Evolutionary conservation across 2,329 filamentous ascomycete genomes (phyloP).

Genomic region (Phyllachora maydis): DNA sequence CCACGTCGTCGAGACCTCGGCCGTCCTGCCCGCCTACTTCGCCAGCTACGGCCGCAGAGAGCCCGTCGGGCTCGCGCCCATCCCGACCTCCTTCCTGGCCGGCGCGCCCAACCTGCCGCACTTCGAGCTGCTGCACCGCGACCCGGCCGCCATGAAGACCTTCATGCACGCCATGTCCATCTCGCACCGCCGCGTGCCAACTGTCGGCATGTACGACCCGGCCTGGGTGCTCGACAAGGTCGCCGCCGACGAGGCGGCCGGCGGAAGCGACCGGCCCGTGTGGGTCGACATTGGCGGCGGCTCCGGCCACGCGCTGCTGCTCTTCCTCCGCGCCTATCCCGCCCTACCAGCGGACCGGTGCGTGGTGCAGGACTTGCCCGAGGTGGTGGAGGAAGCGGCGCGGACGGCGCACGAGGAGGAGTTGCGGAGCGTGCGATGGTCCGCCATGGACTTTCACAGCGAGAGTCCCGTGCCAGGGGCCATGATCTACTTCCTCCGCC

Average conservation of each 20-base stretch:
- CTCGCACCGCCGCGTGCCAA: conserved; percentile 7
- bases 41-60: conserved; percentile 8
- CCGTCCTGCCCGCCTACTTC: conserved; percentile 8
- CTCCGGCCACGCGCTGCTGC: conserved; percentile 9
- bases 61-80: conserved; percentile 7
- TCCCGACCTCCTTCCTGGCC: conserved; percentile 8
- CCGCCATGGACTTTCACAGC: conserved; percentile 10
- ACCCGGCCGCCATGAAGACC: conserved; percentile 5
- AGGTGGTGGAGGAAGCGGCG: conserved; percentile 7
- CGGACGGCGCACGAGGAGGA: conserved; percentile 3
- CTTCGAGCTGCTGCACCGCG: conserved; percentile 8
- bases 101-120: conserved; percentile 7
- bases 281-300: conserved; percentile 13
- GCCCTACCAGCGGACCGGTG: conserved; percentile 7
- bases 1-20: conserved; percentile 5
- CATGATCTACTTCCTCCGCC: conserved; percentile 12
- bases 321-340: conserved; percentile 7
- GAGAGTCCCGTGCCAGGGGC: conserved; percentile 11
- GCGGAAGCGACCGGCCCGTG: too few relatives aligned
- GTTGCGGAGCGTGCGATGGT: conserved; percentile 7
- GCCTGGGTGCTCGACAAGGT: conserved; percentile 6
- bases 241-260: conserved; percentile 1
- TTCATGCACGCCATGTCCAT: conserved; percentile 11
- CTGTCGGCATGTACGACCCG: conserved; percentile 10
- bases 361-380: conserved; percentile 11